A percentile compares a stretch with the other conserved stretches of the same genome.
Evolutionary conservation across 1,284 basidiomycete genomes (phyloP).

Genomic region (Coniferiporia weirii): DNA sequence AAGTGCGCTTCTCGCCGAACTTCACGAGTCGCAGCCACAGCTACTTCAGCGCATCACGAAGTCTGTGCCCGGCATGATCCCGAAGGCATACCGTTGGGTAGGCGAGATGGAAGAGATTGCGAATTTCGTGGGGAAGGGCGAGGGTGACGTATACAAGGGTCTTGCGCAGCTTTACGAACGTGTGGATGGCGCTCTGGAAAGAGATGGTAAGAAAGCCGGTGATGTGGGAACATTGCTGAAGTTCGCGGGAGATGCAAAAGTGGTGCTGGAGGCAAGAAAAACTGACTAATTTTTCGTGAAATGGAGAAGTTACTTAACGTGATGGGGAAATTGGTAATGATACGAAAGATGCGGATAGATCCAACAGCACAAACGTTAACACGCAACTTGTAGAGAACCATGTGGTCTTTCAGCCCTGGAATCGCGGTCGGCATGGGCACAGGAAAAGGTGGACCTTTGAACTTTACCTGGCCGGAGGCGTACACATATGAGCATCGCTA

Average conservation of each 20-base stretch:
- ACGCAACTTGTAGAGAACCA: too few relatives aligned
- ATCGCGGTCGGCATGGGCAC: too few relatives aligned
- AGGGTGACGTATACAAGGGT: conserved; percentile 40
- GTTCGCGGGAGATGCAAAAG: conserved; percentile 43
- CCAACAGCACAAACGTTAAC: too few relatives aligned
- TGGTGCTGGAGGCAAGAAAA: conserved; percentile 20
- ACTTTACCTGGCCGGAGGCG: too few relatives aligned
- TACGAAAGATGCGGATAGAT: background rate
- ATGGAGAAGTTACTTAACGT: background rate
- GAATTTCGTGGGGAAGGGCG: conserved; percentile 43
- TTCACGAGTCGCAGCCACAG: conserved; percentile 41
- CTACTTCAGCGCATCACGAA: conserved; percentile 37
- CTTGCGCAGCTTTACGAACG: conserved; percentile 42
- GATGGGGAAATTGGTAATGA: background rate
- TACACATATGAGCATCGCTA: too few relatives aligned
- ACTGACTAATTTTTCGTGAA: background rate
- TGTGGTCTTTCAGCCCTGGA: too few relatives aligned
- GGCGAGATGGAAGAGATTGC: conserved; percentile 60
- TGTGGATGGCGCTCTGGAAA: conserved; percentile 36
- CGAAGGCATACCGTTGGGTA: conserved; percentile 56
- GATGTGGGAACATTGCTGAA: conserved; percentile 36
- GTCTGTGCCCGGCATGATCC: conserved; percentile 44
- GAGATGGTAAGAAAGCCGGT: conserved; percentile 28
- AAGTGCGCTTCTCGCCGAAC: conserved; percentile 44
- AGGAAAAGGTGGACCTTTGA: too few relatives aligned